Base-by-base conservation (phyloP, 148 eudicot species). In the Nepenthes gracilis region DNA sequence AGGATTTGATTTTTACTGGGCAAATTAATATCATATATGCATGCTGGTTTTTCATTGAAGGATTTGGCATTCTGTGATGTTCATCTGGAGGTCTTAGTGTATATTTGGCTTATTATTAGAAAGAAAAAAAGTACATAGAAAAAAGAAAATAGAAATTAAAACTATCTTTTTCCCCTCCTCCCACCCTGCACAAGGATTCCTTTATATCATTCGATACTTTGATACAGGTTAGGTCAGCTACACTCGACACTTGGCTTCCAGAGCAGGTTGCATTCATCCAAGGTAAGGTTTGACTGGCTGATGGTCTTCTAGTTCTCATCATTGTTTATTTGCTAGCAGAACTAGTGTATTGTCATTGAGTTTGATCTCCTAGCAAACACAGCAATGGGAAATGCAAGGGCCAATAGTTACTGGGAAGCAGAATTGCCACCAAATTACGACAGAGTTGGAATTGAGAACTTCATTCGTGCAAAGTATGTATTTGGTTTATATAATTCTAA, bases 221-320 rank as follows among this genome's bases (percentile, higher is more conserved):
- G 64, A 35, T 77, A 71, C 79, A 93, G 99, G 99, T 93, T 54
- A 81, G 99, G 63, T 93, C 99, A 69, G 99, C 99, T 60, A 90
- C 99, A n/a, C 86, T 93, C 57, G 99, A 93, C 70, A 93, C 99
- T 57, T 93, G 99, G 99, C 99, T 93, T 66, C 99, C 99, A 33
- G 99, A 93, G 66, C 99, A 93, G 77, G 95, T 93, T 74, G 83
- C 88, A 49, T 93, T 89, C 65, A 93, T 93, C 72, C 95, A 84
- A 43, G 86, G 99, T 93, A 81, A 86, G 96, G 59, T 60, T 60
- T 37, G 43, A 56, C 23, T 60, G 12, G 55, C 43, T 40, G 35
- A 34, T 50, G 64, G 43, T 55, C 6, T 50, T 55, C 52, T 43
- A 4, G 35, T 54, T 60, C 52, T 52, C 11, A 2, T 54, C 32